phyloP scores from a whole-genome alignment of 1,139 yeast species.

The Suhomyces ambrosiae region DNA sequence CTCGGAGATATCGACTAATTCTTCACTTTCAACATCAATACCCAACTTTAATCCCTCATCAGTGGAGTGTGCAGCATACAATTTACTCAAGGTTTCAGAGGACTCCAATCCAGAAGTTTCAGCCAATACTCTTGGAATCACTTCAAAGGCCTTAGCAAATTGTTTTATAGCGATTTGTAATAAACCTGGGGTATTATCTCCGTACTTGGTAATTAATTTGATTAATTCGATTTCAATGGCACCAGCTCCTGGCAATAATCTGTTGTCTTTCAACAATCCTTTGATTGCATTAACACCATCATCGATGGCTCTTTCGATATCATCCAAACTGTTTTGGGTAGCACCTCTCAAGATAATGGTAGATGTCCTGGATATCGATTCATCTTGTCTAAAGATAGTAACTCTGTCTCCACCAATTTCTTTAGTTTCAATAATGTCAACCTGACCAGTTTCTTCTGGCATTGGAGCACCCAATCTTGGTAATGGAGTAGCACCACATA shows the following conservation, averaged over 20 bases:
- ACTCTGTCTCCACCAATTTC: constrained; percentile 99
- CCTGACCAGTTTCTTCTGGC: constrained; percentile 89
- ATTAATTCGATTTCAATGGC: constrained; percentile 92
- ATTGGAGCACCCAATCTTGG: constrained; percentile 95
- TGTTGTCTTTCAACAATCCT: constrained; percentile 77
- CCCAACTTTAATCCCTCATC: constrained; percentile 56
- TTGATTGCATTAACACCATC: constrained; percentile 94
- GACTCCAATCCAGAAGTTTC: constrained; percentile 95
- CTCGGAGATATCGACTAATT: constrained; percentile 60
- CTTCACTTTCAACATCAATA: constrained; percentile 28
- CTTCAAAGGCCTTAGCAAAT: constrained; percentile 93
- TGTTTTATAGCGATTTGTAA: constrained; percentile 91
- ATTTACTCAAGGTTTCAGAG: constrained; percentile 80
- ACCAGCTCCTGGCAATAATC: constrained; percentile 95
- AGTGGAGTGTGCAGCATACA: constrained; percentile 80
- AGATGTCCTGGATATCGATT: constrained; percentile 73
- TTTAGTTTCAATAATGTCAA: constrained; percentile 85
- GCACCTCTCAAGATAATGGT: constrained; percentile 96
- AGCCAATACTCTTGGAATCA: constrained; percentile 87
- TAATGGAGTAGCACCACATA: constrained; percentile 95
- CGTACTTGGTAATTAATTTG: constrained; percentile 74
- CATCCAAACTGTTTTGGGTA: constrained; percentile 92
- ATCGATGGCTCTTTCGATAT: constrained; percentile 94
- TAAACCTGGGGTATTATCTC: constrained; percentile 92
- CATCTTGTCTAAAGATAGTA: constrained; percentile 85